Base-by-base conservation (phyloP, 1,284 basidiomycete genomes). In the Ceratobasidium papillatum region DNA sequence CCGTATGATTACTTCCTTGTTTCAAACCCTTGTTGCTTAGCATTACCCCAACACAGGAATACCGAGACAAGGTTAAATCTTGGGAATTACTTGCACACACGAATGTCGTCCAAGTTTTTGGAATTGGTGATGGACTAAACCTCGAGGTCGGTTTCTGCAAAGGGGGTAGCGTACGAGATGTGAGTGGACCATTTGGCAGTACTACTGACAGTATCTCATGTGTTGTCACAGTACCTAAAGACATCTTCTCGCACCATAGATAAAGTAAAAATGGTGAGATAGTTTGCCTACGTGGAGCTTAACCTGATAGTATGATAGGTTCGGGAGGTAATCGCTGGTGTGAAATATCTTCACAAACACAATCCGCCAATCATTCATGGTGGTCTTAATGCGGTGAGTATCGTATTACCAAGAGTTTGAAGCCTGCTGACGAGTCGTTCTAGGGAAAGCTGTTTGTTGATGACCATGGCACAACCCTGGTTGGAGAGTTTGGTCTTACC, bases 361-460 rank as follows among this genome's bases (percentile, higher is more conserved):
- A 12, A 54, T 8, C 69, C 74, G 14, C 69, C 76, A 25, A 74
- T 77, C 7, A 38, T 75, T 22, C 76, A 77, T 45, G 76, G 76
- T 43, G 69, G 74, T 61, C 45, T 77, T 36, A 77, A 77, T 25
- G 56, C 72, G 19, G 71, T 76, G n/a, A 12, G 76, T 73, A 12
- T 17, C 19, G 9, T 25, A 2, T 19, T 8, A 17, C 3, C 7
- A 3, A 41, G 41, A 11, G 11, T 7, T 1, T 63, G 41, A 49
- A 9, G 25, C 36, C 17, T 19, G 30, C 25, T 63, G 5, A 63
- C 19, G 41, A 32, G 1, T 5, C 25, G 0, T 41, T 62, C 36
- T 43, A 63, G 61, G 61, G 61, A 7, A 63, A 73, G 25, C 17
- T 73, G 22, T 73, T 62, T 62, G 59, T 73, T 14, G 47, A 62